Base-by-base conservation (phyloP, 208 protist genomes). In the Leishmania major region DNA sequence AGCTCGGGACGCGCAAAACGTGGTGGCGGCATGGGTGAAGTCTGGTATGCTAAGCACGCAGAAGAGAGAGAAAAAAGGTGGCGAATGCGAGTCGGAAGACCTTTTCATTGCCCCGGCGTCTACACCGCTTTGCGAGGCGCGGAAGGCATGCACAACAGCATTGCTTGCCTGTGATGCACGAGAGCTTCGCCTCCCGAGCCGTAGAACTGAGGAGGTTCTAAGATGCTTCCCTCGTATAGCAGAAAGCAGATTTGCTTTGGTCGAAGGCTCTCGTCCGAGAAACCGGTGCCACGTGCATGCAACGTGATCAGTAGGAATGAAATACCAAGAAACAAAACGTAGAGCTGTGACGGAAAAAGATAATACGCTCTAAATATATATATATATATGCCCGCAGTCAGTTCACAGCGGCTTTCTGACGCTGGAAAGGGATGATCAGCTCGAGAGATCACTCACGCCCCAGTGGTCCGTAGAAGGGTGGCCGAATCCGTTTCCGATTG, bases 381-480 rank as follows among this genome's bases (percentile, higher is more conserved):
- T 35, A 64, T 57, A 57, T 57, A 66, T 7, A 37, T 10, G 31
- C 3, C 37, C 5, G 60, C 6, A 2, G 28, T 55, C 51, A 73
- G 35, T 43, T 55, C 59, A 55, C 19, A 10, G 72, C 51, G n/a
- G 35, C 74, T 31, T 64, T 64, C 2, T 73, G 62, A 28, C 78
- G 69, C 64, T 84, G 88, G 70, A 88, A 88, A 19, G 83, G 53
- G n/a, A 86, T 60, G 55, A 91, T 79, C 62, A 91, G 86, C 55
- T 81, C 76, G 45, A 93, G 64, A 17, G 83, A 83, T 82, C 83
- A 87, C 59, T 91, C 87, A 5, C 81, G 86, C 2, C 87, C 87
- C 8, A 91, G 77, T 28, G 71, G 79, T 4, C 85, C 85, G 47
- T 91, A 87, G 19, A 79, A 57, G 53, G 87, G 83, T 6, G 83